phyloP scores from a whole-genome alignment of 352 stramenopile species.

The Peronospora destructor region DNA sequence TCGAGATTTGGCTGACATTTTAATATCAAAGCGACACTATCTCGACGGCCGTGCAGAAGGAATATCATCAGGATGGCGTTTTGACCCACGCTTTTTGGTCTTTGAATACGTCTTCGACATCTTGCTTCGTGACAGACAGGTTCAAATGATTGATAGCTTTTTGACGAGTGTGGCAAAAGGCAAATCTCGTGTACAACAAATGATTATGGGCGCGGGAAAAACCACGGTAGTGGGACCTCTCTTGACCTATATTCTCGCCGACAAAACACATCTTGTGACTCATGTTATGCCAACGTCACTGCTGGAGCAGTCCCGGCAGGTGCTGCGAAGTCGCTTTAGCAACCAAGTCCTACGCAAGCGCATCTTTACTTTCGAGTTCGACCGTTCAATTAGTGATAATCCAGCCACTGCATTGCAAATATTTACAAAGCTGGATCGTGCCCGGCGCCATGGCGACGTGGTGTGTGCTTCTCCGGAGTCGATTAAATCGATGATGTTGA shows the following conservation, averaged over 20 bases:
- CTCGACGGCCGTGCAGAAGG: constrained; percentile 17
- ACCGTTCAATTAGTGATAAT: constrained; percentile 89
- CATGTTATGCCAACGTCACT: constrained; percentile 98
- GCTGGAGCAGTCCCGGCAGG: constrained; percentile 96
- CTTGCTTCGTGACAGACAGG: constrained; percentile 94
- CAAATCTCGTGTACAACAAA: constrained; percentile 89
- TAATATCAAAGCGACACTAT: constrained; percentile 77
- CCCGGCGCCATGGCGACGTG: constrained; percentile 89
- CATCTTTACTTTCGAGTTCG: constrained; percentile 99
- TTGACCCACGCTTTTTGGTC: constrained; percentile 97
- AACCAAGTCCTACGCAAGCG: constrained; percentile 94
- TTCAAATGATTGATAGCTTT: constrained; percentile 99
- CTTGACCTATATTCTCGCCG: constrained; percentile 95
- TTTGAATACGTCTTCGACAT: constrained; percentile 99
- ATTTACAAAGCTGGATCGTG: constrained; percentile 83
- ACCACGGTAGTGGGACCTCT: constrained; percentile 98
- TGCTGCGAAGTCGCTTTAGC: constrained; percentile 97
- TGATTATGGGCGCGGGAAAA: constrained; percentile 99
- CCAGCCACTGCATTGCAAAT: constrained; percentile 49
- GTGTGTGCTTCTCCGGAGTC: constrained; percentile 97
- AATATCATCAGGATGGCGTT: constrained; percentile 54
- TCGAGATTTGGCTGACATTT: constrained; percentile 67
- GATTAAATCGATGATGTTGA: constrained; percentile 99
- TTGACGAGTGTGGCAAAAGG: constrained; percentile 78
- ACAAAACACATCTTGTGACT: constrained; percentile 92